Conservation (phyloP, 495 filamentous ascomycete genomes). For the Parmelia sp. region DNA sequence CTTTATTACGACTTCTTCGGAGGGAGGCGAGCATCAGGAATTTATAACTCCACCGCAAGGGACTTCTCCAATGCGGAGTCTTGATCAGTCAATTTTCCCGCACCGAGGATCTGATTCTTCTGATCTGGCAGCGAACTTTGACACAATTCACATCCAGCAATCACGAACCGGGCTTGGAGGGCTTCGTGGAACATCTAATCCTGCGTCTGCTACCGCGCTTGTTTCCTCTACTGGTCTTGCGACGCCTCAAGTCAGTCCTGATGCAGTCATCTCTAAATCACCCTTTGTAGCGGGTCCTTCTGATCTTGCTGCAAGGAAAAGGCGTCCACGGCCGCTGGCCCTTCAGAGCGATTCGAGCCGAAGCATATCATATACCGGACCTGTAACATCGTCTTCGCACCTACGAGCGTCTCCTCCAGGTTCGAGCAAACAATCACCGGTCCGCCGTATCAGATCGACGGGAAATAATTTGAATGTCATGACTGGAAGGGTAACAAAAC, state of each 20-base stretch:
- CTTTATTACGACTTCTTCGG: constrained; percentile 22
- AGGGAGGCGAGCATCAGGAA: constrained; percentile 21
- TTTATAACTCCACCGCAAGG: constrained; percentile 25
- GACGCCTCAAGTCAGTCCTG: constrained; percentile 33
- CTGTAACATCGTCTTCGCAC: constrained; percentile 40
- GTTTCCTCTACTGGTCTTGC: constrained; percentile 36
- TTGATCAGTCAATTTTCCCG: constrained; percentile 14
- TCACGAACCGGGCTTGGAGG: constrained; percentile 16
- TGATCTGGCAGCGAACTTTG: constrained; percentile 25
- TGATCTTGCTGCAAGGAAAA: constrained; percentile 49
- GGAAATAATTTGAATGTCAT: constrained; percentile 42
- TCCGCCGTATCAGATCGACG: constrained; percentile 51
- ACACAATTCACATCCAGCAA: constrained; percentile 24
- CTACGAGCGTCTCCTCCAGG: constrained; percentile 37
- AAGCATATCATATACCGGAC: constrained; percentile 35
- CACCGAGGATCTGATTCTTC: constrained; percentile 25
- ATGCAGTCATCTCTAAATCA: constrained; percentile 5
- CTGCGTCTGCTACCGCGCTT: constrained; percentile 32
- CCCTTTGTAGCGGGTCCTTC: constrained; percentile 22
- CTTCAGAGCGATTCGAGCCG: constrained; percentile 39
- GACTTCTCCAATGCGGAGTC: constrained; percentile 23
- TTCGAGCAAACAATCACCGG: constrained; percentile 32
- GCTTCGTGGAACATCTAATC: constrained; percentile 32
- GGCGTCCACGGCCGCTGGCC: constrained; percentile 48
- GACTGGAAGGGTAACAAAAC: constrained; percentile 49